A percentile compares a stretch with the other conserved stretches of the same genome.
Evolutionary conservation across 768 basidiomycete species (phyloP).

Genomic region (Basidioascus undulatus): DNA sequence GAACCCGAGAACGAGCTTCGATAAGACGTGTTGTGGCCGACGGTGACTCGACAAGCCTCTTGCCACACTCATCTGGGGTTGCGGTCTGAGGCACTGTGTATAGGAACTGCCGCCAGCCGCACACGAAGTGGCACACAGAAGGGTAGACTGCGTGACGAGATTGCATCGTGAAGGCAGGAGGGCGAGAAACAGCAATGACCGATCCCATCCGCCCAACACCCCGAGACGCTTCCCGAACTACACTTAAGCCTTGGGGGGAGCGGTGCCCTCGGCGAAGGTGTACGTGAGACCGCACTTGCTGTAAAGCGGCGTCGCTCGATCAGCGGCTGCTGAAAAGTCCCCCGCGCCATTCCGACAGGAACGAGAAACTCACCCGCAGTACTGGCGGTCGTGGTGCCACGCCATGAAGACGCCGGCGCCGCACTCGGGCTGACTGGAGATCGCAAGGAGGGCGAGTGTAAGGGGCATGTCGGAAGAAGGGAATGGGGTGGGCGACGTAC

Average conservation of each 20-base stretch:
- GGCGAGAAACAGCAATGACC: no score
- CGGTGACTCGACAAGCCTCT: no score
- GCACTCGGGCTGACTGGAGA: conserved; percentile 15
- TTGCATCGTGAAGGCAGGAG: not conserved
- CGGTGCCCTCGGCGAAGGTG: conserved; percentile 14
- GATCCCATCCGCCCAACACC: no score
- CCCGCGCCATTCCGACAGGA: not conserved
- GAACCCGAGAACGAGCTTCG: no score
- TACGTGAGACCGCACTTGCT: conserved; percentile 49
- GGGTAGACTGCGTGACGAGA: not conserved
- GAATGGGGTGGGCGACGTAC: conserved; percentile 25
- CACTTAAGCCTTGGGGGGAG: conserved; percentile 6
- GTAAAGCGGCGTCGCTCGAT: not conserved
- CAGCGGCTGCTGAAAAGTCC: not conserved
- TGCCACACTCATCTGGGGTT: no score
- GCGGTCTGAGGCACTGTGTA: no score
- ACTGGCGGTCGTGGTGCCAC: conserved; percentile 92
- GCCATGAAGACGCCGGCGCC: conserved; percentile 54
- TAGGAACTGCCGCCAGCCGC: no score
- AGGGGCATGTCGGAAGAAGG: not conserved
- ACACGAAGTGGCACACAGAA: not conserved
- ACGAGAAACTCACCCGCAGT: conserved; percentile 41
- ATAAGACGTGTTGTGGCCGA: no score
- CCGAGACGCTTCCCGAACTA: not conserved
- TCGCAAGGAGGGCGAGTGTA: conserved; percentile 6